Conservation (phyloP, 192 early-diverging fungal genomes). For the Glomus cerebriforme region DNA sequence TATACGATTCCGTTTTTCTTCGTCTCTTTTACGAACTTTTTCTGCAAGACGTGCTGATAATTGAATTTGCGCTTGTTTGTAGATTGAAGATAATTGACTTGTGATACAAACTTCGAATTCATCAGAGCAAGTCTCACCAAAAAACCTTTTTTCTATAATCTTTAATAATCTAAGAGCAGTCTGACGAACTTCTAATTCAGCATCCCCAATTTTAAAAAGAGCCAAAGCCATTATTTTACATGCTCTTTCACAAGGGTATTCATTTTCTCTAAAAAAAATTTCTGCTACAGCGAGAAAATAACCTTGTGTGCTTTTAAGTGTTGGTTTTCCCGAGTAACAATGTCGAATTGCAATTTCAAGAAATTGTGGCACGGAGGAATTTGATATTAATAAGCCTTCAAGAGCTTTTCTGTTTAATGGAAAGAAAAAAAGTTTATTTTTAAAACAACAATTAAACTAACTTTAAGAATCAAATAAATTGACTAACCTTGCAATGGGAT, state of each 20-base stretch:
- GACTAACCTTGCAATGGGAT: slow-evolving; percentile 56
- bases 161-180: slow-evolving; percentile 70
- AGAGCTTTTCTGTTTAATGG: slow-evolving; percentile 54
- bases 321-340: slow-evolving; percentile 72
- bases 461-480: not conserved
- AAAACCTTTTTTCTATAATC: slow-evolving; percentile 69
- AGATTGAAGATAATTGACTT: slow-evolving; percentile 72
- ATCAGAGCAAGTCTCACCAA: slow-evolving; percentile 59
- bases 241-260: slow-evolving; percentile 66
- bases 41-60: slow-evolving; percentile 70
- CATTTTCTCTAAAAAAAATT: slow-evolving; percentile 58
- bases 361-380: slow-evolving; percentile 54
- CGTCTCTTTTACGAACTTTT: slow-evolving; percentile 36
- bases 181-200: slow-evolving; percentile 66
- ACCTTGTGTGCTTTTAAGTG: slow-evolving; percentile 62
- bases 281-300: slow-evolving; percentile 79
- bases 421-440: not conserved
- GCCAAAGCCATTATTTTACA: slow-evolving; percentile 63
- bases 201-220: slow-evolving; percentile 79
- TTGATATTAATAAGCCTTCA: slow-evolving; percentile 68
- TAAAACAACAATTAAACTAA: not conserved
- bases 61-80: slow-evolving; percentile 74
- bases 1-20: slow-evolving; percentile 12
- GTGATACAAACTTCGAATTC: slow-evolving; percentile 70
- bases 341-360: slow-evolving; percentile 66